Conservation (phyloP, 2,329 filamentous ascomycete species). For the Curvularia lunata region DNA sequence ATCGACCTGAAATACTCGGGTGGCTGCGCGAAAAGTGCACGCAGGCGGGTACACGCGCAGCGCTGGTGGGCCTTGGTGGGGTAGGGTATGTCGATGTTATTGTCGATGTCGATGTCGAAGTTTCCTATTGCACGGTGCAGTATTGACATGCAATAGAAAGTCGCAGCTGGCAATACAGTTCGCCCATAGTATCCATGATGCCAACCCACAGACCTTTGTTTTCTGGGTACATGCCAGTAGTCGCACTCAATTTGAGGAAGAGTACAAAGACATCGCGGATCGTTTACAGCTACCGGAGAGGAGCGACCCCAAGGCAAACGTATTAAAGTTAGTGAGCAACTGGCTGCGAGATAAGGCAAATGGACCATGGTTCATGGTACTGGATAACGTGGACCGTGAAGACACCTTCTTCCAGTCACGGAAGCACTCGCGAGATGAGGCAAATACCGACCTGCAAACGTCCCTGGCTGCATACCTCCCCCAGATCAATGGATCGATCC, state of each 20-base stretch:
- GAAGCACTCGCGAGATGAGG: too few species aligned
- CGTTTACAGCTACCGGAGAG: background rate
- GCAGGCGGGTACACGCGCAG: background rate
- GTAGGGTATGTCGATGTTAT: background rate
- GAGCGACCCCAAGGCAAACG: background rate
- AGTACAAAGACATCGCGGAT: background rate
- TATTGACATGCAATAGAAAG: background rate
- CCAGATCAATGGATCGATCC: constrained; percentile 17
- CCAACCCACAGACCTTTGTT: background rate
- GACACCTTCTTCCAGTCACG: background rate
- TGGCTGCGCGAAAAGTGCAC: background rate
- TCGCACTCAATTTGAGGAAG: background rate
- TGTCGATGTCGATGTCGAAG: background rate
- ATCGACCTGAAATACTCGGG: background rate
- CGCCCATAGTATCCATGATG: background rate
- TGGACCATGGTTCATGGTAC: background rate
- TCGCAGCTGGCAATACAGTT: background rate
- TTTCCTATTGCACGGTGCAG: background rate
- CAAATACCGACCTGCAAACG: too few species aligned
- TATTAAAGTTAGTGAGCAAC: background rate
- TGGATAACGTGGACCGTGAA: background rate
- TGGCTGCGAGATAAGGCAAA: background rate
- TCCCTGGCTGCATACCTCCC: constrained; percentile 17
- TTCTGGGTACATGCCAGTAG: background rate
- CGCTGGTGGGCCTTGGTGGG: background rate